These are phyloP conservation scores for Bipolaris zeicola DNA, from an alignment of 2,329 filamentous ascomycete species.

Conservation along the genomic window DNA sequence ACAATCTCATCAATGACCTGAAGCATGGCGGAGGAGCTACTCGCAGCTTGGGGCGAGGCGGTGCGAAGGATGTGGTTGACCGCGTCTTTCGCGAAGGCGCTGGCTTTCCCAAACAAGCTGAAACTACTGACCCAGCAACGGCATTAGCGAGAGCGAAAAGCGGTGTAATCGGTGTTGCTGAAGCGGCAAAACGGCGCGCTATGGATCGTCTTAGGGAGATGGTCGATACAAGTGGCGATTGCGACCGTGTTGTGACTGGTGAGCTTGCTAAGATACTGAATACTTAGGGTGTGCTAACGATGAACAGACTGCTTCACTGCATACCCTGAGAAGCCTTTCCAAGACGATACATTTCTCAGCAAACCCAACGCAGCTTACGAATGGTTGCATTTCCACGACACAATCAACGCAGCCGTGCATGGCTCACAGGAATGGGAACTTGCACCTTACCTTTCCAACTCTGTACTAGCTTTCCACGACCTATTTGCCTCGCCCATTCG, in stretches of 20 bases:
- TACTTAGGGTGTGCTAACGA: slow-evolving; percentile 14
- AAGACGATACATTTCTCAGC: slow-evolving; percentile 87
- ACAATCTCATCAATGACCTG: slow-evolving; percentile 70
- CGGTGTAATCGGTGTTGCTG: slow-evolving; percentile 67
- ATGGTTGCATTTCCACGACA: slow-evolving; percentile 94
- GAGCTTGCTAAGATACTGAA: slow-evolving; percentile 5
- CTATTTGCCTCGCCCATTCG: slow-evolving; percentile 74
- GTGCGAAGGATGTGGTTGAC: slow-evolving; percentile 73
- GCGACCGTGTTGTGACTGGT: slow-evolving; percentile 74
- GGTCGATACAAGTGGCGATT: slow-evolving; percentile 78
- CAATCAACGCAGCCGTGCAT: slow-evolving; percentile 77
- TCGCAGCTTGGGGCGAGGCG: slow-evolving; percentile 73
- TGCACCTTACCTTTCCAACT: slow-evolving; percentile 81
- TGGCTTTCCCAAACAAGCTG: slow-evolving; percentile 70
- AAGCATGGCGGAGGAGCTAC: slow-evolving; percentile 73
- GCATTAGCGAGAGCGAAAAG: slow-evolving; percentile 58
- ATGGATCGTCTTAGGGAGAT: slow-evolving; percentile 76
- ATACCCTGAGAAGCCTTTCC: slow-evolving; percentile 86
- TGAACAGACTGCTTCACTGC: slow-evolving; percentile 74
- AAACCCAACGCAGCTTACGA: slow-evolving; percentile 90
- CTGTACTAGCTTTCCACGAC: slow-evolving; percentile 86
- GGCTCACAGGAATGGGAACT: slow-evolving; percentile 93
- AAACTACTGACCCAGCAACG: slow-evolving; percentile 55
- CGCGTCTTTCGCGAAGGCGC: slow-evolving; percentile 81
- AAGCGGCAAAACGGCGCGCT: slow-evolving; percentile 72